Percentiles rank a stretch among this genome's conserved stretches.
These are phyloP conservation scores for Penicillium canescens DNA, from an alignment of 495 filamentous ascomycete species.

Conservation along the genomic window DNA sequence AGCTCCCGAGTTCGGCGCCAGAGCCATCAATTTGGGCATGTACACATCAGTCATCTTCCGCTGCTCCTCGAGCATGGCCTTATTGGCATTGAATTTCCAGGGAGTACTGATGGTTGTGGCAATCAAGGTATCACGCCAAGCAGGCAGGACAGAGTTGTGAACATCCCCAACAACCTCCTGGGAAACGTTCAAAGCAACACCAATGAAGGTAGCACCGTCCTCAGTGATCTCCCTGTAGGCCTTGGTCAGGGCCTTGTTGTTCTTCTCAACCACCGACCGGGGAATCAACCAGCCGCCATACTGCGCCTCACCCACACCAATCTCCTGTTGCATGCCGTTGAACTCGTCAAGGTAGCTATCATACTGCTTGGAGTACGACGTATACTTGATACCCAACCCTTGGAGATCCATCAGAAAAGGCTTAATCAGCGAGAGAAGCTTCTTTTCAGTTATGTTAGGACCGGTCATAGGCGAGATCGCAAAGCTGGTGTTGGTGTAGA, in stretches of 20 bases:
- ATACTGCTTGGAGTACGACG: constrained; percentile 27
- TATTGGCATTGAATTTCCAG: constrained; percentile 42
- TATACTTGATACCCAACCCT: constrained; percentile 32
- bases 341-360: constrained; percentile 49
- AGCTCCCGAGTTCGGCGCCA: constrained; percentile 35
- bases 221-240: constrained; percentile 39
- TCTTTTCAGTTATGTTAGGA: constrained; percentile 29
- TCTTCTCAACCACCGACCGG: constrained; percentile 42
- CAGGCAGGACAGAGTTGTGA: constrained; percentile 56
- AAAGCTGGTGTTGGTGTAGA: constrained; percentile 49
- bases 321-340: constrained; percentile 31
- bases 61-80: constrained; percentile 36
- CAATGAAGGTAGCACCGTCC: constrained; percentile 47
- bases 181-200: constrained; percentile 42
- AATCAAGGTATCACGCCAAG: constrained; percentile 58
- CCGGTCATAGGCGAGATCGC: constrained; percentile 41
- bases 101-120: constrained; percentile 37
- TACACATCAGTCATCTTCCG: constrained; percentile 38
- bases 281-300: constrained; percentile 61
- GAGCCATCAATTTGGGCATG: constrained; percentile 42
- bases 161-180: constrained; percentile 43
- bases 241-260: constrained; percentile 47
- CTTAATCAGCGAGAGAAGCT: constrained; percentile 26
- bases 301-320: constrained; percentile 50
- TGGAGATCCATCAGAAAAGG: constrained; percentile 31